A percentile compares a stretch with the other conserved stretches of the same genome.
These are phyloP conservation scores for Ailanthus altissimus DNA, from an alignment of 345 rosid species.

Conservation along the genomic window DNA sequence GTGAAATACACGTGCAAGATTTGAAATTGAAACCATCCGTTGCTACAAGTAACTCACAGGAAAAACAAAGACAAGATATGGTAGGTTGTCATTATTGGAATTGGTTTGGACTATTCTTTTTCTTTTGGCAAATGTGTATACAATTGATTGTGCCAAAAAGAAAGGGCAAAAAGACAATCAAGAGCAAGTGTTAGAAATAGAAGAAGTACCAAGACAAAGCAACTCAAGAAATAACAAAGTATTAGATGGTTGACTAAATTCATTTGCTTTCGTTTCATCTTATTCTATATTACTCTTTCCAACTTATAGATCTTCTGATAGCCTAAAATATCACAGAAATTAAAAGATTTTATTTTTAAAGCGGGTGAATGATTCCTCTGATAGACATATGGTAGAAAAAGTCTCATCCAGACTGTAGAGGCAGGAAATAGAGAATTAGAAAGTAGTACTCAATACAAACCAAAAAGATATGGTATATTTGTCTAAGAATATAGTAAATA, in stretches of 20 bases:
- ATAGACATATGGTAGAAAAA: neutral
- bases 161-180: neutral
- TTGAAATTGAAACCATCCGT: neutral
- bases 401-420: neutral
- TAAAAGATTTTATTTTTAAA: neutral
- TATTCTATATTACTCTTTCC: neutral
- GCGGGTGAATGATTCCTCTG: neutral
- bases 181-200: neutral
- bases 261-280: neutral
- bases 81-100: neutral
- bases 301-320: neutral
- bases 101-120: neutral
- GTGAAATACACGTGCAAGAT: neutral
- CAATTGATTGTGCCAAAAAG: neutral
- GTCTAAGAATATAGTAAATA: too few relatives aligned
- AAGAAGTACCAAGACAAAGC: neutral
- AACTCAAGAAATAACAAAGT: neutral
- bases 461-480: too few relatives aligned
- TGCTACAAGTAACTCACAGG: neutral
- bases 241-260: neutral
- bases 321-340: neutral
- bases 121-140: too few relatives aligned
- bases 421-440: too few relatives aligned
- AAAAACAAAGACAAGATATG: neutral
- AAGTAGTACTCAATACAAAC: too few relatives aligned